These are phyloP conservation scores for Carallia brachiata DNA, from an alignment of 345 rosid genomes.

Conservation along the genomic window DNA sequence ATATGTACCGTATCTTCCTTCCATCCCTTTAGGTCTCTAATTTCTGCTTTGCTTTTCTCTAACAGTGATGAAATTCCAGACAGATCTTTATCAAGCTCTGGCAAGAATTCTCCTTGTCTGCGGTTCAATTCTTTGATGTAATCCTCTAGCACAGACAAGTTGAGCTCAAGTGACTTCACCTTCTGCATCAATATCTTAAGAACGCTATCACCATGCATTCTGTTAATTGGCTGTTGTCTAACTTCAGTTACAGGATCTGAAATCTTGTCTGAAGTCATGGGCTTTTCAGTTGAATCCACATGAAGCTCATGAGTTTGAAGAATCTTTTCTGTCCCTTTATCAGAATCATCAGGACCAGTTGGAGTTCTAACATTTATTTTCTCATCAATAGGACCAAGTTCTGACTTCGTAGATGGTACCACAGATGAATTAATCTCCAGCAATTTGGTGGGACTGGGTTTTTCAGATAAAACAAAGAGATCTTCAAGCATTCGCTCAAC, in stretches of 20 bases:
- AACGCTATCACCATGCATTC: slow-evolving; percentile 64
- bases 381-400: slow-evolving; percentile 27
- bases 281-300: slow-evolving; percentile 32
- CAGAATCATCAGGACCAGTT: slow-evolving; percentile 20
- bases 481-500: slow-evolving; percentile 94
- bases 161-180: slow-evolving; percentile 71
- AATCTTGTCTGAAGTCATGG: slow-evolving; percentile 23
- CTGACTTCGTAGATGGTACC: slow-evolving; percentile 29
- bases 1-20: slow-evolving; percentile 54
- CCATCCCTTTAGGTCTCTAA: slow-evolving; percentile 56
- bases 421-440: slow-evolving; percentile 33
- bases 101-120: slow-evolving; percentile 51
- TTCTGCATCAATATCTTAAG: slow-evolving; percentile 91
- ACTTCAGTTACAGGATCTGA: slow-evolving; percentile 60
- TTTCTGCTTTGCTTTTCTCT: slow-evolving; percentile 56
- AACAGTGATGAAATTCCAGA: slow-evolving; percentile 44
- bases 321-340: slow-evolving; percentile 22
- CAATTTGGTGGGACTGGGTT: slow-evolving; percentile 34
- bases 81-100: slow-evolving; percentile 59
- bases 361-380: slow-evolving; percentile 34
- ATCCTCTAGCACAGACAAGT: slow-evolving; percentile 69
- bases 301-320: slow-evolving; percentile 34
- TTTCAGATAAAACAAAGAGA: slow-evolving; percentile 58
- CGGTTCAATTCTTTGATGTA: slow-evolving; percentile 60
- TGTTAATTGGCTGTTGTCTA: slow-evolving; percentile 58